A percentile compares a stretch with the other conserved stretches of the same genome.
Evolutionary conservation across 371 early-diverging fungal species (phyloP).

Genomic region (Coemansia sp.): DNA sequence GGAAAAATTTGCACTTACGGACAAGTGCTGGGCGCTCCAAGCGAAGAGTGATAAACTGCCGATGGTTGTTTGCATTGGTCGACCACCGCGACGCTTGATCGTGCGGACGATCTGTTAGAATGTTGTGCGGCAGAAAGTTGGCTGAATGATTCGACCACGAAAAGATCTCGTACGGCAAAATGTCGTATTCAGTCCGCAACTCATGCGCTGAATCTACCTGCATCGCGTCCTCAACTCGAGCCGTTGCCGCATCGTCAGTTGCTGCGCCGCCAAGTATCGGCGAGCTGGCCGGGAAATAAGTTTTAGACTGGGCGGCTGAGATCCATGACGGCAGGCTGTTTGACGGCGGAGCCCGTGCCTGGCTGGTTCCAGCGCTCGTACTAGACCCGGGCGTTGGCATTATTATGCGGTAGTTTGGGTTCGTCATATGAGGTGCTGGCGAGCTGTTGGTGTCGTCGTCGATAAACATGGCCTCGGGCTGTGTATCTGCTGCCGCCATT

Average conservation of each 20-base stretch:
- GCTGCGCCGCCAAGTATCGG: conserved; percentile 11
- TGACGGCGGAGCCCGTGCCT: not conserved
- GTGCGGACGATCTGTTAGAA: conserved; percentile 59
- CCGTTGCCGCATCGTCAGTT: not conserved
- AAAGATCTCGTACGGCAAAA: conserved; percentile 53
- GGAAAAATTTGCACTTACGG: conserved; percentile 45
- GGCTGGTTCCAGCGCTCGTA: not conserved
- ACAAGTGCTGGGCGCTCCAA: conserved; percentile 59
- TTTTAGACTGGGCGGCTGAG: conserved; percentile 22
- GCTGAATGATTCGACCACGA: conserved; percentile 60
- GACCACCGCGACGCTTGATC: conserved; percentile 72
- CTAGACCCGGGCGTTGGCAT: conserved; percentile 11
- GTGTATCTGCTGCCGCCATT: not conserved
- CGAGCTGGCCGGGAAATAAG: conserved; percentile 21
- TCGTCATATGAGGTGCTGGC: conserved; percentile 36
- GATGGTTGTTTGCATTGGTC: conserved; percentile 59
- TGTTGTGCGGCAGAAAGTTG: conserved; percentile 63
- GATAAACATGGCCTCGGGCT: not conserved
- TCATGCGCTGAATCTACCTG: conserved; percentile 14
- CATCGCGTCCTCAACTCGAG: not conserved
- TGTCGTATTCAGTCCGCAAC: conserved; percentile 38
- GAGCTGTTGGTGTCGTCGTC: conserved; percentile 2
- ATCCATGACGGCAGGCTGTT: conserved; percentile 19
- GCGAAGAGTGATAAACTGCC: conserved; percentile 64
- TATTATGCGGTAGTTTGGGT: conserved; percentile 51